A percentile compares a stretch with the other conserved stretches of the same genome.
Conservation (phyloP, 495 filamentous ascomycete genomes). For the Jackrogersella multiformis region DNA sequence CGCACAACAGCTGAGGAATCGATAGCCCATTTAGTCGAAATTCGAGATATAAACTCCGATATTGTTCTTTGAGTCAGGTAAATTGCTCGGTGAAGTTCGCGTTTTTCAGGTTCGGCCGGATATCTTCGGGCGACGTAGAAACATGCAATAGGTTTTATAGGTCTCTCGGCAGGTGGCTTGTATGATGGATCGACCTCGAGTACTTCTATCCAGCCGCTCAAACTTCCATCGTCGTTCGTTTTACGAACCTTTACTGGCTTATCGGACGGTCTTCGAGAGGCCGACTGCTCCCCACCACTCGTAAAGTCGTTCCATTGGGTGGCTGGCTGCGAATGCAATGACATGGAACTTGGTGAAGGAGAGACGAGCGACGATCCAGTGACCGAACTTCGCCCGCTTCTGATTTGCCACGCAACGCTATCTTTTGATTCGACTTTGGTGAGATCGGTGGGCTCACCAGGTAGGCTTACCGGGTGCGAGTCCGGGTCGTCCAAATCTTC, state of each 20-base stretch:
- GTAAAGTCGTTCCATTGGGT: slow-evolving; percentile 53
- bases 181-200: slow-evolving; percentile 88
- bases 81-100: slow-evolving; percentile 82
- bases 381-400: slow-evolving; percentile 63
- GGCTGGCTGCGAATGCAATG: slow-evolving; percentile 65
- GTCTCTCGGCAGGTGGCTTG: slow-evolving; percentile 76
- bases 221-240: slow-evolving; percentile 60
- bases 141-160: slow-evolving; percentile 80
- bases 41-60: slow-evolving; percentile 71
- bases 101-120: slow-evolving; percentile 59
- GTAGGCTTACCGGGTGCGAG: slow-evolving; percentile 78
- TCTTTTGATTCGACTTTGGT: slow-evolving; percentile 67
- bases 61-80: slow-evolving; percentile 83
- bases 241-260: slow-evolving; percentile 59
- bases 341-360: slow-evolving; percentile 72
- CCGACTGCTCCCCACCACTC: slow-evolving; percentile 49
- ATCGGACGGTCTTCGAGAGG: slow-evolving; percentile 57
- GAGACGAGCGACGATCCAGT: slow-evolving; percentile 72
- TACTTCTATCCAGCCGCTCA: slow-evolving; percentile 88
- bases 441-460: slow-evolving; percentile 71
- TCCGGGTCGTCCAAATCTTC: slow-evolving; percentile 90
- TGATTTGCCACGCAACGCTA: slow-evolving; percentile 62
- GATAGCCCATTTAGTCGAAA: slow-evolving; percentile 81
- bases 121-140: slow-evolving; percentile 79
- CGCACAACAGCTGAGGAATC: slow-evolving; percentile 74